Conservation (phyloP, 148 eudicot genomes). For the Spergularia marina region DNA sequence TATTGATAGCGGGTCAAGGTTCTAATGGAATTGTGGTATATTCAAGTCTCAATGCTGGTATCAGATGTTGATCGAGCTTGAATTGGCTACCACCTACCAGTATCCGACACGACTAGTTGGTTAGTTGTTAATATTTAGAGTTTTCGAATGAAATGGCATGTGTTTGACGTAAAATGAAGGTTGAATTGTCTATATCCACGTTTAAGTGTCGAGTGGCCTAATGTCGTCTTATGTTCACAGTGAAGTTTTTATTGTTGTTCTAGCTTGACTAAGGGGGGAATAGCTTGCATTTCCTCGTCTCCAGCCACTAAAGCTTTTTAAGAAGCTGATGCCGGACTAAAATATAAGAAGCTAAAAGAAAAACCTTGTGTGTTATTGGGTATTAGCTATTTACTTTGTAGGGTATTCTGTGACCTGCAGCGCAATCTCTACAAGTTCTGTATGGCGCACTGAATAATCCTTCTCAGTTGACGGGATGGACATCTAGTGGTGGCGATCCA, state of each 20-base stretch:
- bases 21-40: neutral
- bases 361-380: neutral
- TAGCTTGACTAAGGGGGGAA: neutral
- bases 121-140: too few species aligned
- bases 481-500: constrained; percentile 79
- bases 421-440: constrained; percentile 76
- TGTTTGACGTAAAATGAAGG: neutral
- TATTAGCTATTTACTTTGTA: neutral
- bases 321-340: neutral
- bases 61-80: neutral
- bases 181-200: neutral
- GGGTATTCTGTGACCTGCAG: constrained; percentile 40
- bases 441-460: constrained; percentile 77
- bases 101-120: neutral
- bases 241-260: neutral
- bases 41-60: neutral
- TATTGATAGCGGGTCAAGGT: neutral
- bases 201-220: neutral
- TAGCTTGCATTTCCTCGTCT: neutral
- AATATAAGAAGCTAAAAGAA: neutral
- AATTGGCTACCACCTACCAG: neutral
- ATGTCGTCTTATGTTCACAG: neutral
- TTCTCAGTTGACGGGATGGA: constrained; percentile 80
- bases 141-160: neutral
- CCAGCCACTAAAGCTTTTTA: neutral